Base-by-base conservation (phyloP, 495 filamentous ascomycete species). In the Aspergillus nanangensis region DNA sequence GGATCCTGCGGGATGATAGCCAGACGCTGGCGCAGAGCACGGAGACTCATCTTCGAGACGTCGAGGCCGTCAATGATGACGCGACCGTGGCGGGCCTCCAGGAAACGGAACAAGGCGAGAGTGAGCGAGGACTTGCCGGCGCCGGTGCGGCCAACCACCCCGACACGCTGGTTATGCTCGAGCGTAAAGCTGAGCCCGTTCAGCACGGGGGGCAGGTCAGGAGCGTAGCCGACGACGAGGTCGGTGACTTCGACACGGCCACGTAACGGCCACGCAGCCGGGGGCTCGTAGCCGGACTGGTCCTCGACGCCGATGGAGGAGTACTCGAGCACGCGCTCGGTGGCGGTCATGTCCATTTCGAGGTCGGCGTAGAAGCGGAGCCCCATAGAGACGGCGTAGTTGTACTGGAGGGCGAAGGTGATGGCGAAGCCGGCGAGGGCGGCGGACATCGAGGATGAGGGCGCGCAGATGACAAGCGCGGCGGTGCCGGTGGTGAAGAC, bases 1-100 rank as follows among this genome's bases (percentile, higher is more conserved):
- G 88, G 88, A 48, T 94, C 88, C 53, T 91, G 87, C 0, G 88
- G 88, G 33, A 94, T 94, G 58, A 94, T 91, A 23, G 86, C 86
- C 0, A 94, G 68, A 0, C 88, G 75, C 25, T 81, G 83, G 4
- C 88, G 79, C 1, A 92, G 75, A 35, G 84, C 79, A 13, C 88
- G 81, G 0, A 92, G 74, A 19, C 79, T 82, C 53, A 94, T 80
- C 53, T 79, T 84, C 1, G 85, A 83, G 17, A 89, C 82, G 46
- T 92, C 86, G 0, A 89, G 51, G 1, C 86, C 86, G 47, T 94
- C 88, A 41, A 94, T 84, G 46, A 72, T 58, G 37, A 94, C 87
- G 3, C 65, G 77, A 11, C 88, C 88, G 1, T 79, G 71, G 3
- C 80, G 73, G 4, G 86, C 86, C 52, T 89, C 83, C 8, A 94